phyloP scores from a whole-genome alignment of 345 rosid genomes.

The Barbarea vulgaris region DNA sequence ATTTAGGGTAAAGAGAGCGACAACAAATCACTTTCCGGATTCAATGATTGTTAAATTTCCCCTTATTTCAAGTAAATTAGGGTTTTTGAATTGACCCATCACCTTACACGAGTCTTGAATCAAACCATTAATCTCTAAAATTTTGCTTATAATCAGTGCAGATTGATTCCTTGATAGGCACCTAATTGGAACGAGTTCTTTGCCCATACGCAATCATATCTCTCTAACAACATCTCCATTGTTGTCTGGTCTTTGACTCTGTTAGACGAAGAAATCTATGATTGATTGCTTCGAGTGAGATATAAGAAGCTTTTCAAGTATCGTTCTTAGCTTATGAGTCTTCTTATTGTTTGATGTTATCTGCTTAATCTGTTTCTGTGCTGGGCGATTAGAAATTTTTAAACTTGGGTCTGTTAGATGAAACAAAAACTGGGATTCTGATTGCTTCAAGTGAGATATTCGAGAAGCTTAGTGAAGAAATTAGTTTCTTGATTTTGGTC shows the following conservation, averaged over 20 bases:
- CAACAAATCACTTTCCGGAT: neutral
- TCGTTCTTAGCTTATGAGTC: neutral
- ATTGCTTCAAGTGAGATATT: neutral
- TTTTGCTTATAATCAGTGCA: neutral
- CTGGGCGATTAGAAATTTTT: neutral
- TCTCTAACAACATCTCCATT: neutral
- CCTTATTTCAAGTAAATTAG: too few relatives aligned
- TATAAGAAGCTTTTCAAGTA: neutral
- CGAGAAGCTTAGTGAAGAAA: neutral
- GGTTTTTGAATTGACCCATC: constrained; percentile 2
- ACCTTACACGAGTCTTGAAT: neutral
- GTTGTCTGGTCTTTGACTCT: neutral
- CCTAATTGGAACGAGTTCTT: neutral
- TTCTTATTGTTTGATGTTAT: neutral
- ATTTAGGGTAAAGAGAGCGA: neutral
- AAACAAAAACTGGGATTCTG: neutral
- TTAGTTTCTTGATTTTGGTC: neutral
- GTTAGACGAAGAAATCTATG: neutral
- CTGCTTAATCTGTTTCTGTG: neutral
- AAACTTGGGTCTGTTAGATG: neutral
- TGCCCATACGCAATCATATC: neutral
- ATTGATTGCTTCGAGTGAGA: neutral
- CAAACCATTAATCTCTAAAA: neutral
- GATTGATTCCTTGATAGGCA: too few relatives aligned
- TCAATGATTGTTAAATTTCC: too few relatives aligned